phyloP scores from a whole-genome alignment of 2,329 filamentous ascomycete genomes.

The Amauroascus niger region DNA sequence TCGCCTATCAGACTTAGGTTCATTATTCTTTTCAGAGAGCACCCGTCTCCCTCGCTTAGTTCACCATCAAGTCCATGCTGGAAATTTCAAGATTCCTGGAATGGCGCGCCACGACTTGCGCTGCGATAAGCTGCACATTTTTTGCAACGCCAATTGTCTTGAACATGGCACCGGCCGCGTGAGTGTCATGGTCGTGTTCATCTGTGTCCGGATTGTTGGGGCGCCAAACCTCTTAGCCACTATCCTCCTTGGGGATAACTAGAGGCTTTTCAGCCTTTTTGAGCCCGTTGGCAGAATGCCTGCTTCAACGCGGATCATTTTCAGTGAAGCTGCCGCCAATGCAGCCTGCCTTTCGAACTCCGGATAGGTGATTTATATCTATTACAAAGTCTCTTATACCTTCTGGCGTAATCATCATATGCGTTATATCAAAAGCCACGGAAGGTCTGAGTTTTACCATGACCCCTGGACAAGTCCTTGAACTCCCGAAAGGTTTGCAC shows the following conservation, averaged over 20 bases:
- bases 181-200: slow-evolving; percentile 33
- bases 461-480: slow-evolving; percentile 27
- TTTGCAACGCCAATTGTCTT: slow-evolving; percentile 32
- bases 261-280: too few relatives aligned
- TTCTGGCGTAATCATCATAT: slow-evolving; percentile 32
- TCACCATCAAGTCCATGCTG: slow-evolving; percentile 40
- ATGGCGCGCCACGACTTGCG: slow-evolving; percentile 40
- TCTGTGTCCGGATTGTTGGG: slow-evolving; percentile 17
- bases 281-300: too few relatives aligned
- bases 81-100: slow-evolving; percentile 38
- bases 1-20: slow-evolving; percentile 24
- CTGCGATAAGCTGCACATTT: slow-evolving; percentile 34
- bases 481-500: slow-evolving; percentile 5
- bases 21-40: slow-evolving; percentile 25
- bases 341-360: slow-evolving; percentile 33
- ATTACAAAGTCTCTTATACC: slow-evolving; percentile 31
- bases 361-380: slow-evolving; percentile 27
- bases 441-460: slow-evolving; percentile 25
- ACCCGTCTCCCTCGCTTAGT: slow-evolving; percentile 25
- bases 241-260: too few relatives aligned
- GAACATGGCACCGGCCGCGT: slow-evolving; percentile 32
- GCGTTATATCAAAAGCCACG: slow-evolving; percentile 23
- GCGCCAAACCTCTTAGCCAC: too few relatives aligned
- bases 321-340: slow-evolving; percentile 27
- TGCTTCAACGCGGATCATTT: too few relatives aligned